These are phyloP conservation scores for Sungouiella thailandica DNA, from an alignment of 805 yeast genomes.

Conservation along the genomic window DNA sequence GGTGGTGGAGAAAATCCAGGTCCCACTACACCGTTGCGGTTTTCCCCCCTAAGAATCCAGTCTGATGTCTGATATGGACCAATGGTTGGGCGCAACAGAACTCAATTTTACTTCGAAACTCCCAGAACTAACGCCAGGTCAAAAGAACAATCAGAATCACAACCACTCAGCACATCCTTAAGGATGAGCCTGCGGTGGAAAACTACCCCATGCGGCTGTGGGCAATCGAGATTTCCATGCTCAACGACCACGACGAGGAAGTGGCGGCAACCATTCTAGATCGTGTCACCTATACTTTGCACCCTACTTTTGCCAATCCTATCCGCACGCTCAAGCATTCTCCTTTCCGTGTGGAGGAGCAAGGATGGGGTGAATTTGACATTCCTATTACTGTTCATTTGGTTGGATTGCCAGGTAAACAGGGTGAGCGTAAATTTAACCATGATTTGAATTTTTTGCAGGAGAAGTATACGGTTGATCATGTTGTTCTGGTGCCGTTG, in stretches of 20 bases:
- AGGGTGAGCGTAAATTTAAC: slow-evolving; percentile 79
- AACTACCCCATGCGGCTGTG: slow-evolving; percentile 95
- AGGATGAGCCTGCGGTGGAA: slow-evolving; percentile 78
- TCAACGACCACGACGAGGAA: slow-evolving; percentile 77
- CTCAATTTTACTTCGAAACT: too few relatives aligned
- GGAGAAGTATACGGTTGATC: slow-evolving; percentile 74
- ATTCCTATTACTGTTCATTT: slow-evolving; percentile 72
- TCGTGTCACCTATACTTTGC: slow-evolving; percentile 87
- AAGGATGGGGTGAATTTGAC: slow-evolving; percentile 99
- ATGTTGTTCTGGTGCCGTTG: slow-evolving; percentile 69
- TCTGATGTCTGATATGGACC: too few relatives aligned
- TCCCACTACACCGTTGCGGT: too few relatives aligned
- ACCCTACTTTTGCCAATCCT: slow-evolving; percentile 93
- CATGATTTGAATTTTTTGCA: slow-evolving; percentile 87
- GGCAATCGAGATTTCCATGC: slow-evolving; percentile 71
- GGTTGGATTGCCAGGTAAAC: slow-evolving; percentile 60
- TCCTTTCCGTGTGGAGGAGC: slow-evolving; percentile 84
- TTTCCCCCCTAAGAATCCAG: too few relatives aligned
- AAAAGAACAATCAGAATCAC: slow-evolving; percentile 85
- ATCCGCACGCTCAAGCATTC: slow-evolving; percentile 71
- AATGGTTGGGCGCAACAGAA: too few relatives aligned
- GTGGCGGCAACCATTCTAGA: slow-evolving; percentile 86
- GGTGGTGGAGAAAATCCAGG: too few relatives aligned
- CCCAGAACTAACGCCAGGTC: slow-evolving; percentile 41
- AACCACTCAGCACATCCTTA: slow-evolving; percentile 77